phyloP scores from a whole-genome alignment of 768 basidiomycete genomes.

The Kwoniella dejecticola region DNA sequence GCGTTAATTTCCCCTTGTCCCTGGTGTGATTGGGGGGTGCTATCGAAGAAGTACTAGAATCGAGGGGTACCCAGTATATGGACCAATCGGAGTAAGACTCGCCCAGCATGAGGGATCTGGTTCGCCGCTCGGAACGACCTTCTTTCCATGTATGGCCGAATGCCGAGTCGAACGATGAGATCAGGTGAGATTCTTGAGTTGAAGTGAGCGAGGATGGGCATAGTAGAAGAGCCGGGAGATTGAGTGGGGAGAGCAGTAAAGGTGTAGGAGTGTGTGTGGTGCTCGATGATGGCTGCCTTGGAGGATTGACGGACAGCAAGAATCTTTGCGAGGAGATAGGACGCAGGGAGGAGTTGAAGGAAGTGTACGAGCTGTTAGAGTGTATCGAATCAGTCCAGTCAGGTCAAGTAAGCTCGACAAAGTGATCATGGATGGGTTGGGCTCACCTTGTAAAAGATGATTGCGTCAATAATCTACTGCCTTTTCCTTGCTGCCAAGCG shows the following conservation, averaged over 20 bases:
- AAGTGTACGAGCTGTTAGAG: neutral
- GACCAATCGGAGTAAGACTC: slow-evolving; percentile 16
- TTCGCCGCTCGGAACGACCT: neutral
- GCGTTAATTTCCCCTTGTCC: slow-evolving; percentile 6
- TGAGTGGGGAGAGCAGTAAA: slow-evolving; percentile 2
- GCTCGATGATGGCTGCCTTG: neutral
- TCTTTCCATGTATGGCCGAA: slow-evolving; percentile 19
- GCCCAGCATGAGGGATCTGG: neutral
- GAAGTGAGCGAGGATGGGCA: neutral
- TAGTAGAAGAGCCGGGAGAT: slow-evolving; percentile 18
- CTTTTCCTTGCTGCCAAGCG: slow-evolving; percentile 28
- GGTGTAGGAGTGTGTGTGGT: neutral
- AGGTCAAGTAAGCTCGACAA: neutral
- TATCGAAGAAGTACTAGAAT: neutral
- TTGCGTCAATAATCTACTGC: slow-evolving; percentile 12
- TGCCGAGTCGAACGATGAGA: slow-evolving; percentile 9
- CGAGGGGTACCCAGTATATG: slow-evolving; percentile 24
- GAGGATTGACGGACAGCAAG: slow-evolving; percentile 13
- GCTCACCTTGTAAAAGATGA: neutral
- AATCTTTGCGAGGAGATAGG: slow-evolving; percentile 7
- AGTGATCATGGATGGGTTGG: neutral
- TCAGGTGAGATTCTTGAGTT: slow-evolving; percentile 4
- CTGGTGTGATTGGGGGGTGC: too few relatives aligned
- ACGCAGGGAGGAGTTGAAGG: slow-evolving; percentile 1
- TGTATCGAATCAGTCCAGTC: neutral